These are phyloP conservation scores for Thinopyrum elongatum DNA, from an alignment of 176 grass and related monocot genomes.

Conservation along the genomic window DNA sequence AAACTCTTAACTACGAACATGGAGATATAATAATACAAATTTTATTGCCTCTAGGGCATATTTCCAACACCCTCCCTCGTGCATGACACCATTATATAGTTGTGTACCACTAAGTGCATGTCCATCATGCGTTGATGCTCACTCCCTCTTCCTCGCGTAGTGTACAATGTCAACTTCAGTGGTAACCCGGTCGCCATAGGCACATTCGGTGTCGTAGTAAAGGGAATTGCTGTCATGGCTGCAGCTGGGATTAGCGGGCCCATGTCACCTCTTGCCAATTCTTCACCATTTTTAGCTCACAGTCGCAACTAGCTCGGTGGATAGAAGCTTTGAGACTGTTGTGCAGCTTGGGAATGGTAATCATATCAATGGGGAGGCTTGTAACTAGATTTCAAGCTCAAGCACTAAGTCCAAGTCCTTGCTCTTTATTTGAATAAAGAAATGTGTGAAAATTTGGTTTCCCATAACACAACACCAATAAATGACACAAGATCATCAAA, in stretches of 20 bases:
- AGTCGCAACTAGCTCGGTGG: conserved; percentile 35
- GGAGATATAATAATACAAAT: too few relatives aligned
- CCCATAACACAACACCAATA: background rate
- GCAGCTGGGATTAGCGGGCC: conserved; percentile 34
- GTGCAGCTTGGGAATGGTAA: background rate
- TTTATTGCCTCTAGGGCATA: too few relatives aligned
- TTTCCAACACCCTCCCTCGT: background rate
- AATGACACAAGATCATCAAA: background rate
- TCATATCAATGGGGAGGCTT: background rate
- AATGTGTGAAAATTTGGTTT: too few relatives aligned
- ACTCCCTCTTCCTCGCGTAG: conserved; percentile 47
- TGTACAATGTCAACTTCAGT: background rate
- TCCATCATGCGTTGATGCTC: conserved; percentile 17
- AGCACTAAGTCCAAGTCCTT: background rate
- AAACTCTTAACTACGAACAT: too few relatives aligned
- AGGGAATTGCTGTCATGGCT: conserved; percentile 39
- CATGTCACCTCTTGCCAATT: conserved; percentile 9
- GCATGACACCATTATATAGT: background rate
- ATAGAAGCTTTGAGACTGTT: background rate
- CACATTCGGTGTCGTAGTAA: conserved; percentile 24
- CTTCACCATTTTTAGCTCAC: conserved; percentile 48
- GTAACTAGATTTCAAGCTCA: background rate
- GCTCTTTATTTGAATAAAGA: background rate
- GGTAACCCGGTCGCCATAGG: conserved; percentile 42
- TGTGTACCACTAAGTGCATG: too few relatives aligned